Evolutionary conservation across 202 grass and related monocot species (phyloP).

Genomic region (Digitaria exilis): DNA sequence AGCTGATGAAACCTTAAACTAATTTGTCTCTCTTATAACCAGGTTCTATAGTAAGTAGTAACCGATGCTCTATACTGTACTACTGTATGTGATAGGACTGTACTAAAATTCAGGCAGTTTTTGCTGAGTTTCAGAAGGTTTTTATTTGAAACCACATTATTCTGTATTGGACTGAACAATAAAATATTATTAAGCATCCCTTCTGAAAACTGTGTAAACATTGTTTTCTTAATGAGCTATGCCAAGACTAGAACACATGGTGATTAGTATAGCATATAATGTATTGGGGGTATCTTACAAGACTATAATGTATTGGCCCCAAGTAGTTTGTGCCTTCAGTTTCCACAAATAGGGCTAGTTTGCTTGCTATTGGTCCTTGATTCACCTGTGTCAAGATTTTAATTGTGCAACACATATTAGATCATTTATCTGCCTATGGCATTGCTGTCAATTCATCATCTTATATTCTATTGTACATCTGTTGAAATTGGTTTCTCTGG

Average conservation of each 20-base stretch:
- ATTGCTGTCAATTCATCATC: neutral
- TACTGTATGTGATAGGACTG: neutral
- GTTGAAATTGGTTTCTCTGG: neutral
- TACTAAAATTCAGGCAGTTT: neutral
- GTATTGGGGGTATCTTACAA: too few species aligned
- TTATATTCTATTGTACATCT: neutral
- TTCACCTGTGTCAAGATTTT: neutral
- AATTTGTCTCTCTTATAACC: neutral
- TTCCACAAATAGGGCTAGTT: neutral
- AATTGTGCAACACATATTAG: neutral
- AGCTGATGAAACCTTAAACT: slow-evolving; percentile 13
- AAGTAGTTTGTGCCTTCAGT: neutral
- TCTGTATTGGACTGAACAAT: neutral
- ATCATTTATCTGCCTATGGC: neutral
- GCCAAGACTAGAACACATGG: neutral
- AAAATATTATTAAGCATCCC: neutral
- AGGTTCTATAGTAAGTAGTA: neutral
- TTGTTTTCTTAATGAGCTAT: neutral
- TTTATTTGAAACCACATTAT: neutral
- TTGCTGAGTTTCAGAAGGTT: neutral
- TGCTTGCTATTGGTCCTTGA: neutral
- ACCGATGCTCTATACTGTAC: neutral
- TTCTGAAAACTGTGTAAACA: too few species aligned
- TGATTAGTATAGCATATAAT: neutral
- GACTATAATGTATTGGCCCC: too few species aligned